Evolutionary conservation across 345 rosid species (phyloP), one percentile per base, ranked within the genome.

Genomic region (Reutealis trisperma): DNA sequence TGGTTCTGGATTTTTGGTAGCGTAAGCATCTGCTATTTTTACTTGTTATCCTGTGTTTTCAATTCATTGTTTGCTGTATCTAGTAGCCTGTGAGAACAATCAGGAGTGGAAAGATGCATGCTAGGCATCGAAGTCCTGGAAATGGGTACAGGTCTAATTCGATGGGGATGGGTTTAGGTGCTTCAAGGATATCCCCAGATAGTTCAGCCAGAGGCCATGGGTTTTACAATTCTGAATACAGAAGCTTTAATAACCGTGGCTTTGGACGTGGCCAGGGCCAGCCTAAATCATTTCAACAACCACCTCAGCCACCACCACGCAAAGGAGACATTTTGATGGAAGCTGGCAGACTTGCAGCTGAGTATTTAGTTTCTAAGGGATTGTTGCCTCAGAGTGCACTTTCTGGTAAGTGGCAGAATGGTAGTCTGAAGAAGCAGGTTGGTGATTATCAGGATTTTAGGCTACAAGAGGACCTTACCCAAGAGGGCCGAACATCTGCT

Each of bases 271-370:
- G 92, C 34, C 91, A 85, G 77, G 87, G 91, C 78, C 94, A 87
- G 45, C 78, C 87, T 13, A 94, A 86, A 67, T 77, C 91, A 4
- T 89, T 82, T 80, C 92, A 85, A 58, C 90, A 67, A 32, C 67
- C 89, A 63, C 85, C 90, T 65, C 86, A 87, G 41, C 81, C 87
- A 0, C 83, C 83, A 7, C 89, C 92, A n/a, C 90, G 89, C 42
- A 89, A 83, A 81, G 85, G 87, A 4, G 92, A 87, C 51, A 73
- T 93, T 64, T 85, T 93, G 83, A 86, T 93, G 92, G 95, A 93
- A 84, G 98, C 98, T 5, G 99, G 99, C 54, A 90, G 92, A 77
- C 92, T 96, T 76, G 99, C 98, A 1, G 90, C 94, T 1, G 98
- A 96, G 85, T 93, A 93, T 79, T 88, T 96, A 82, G 97, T 91